Evolutionary conservation across 2,329 filamentous ascomycete genomes (phyloP).

Genomic region (Penicillium sumatraense): DNA sequence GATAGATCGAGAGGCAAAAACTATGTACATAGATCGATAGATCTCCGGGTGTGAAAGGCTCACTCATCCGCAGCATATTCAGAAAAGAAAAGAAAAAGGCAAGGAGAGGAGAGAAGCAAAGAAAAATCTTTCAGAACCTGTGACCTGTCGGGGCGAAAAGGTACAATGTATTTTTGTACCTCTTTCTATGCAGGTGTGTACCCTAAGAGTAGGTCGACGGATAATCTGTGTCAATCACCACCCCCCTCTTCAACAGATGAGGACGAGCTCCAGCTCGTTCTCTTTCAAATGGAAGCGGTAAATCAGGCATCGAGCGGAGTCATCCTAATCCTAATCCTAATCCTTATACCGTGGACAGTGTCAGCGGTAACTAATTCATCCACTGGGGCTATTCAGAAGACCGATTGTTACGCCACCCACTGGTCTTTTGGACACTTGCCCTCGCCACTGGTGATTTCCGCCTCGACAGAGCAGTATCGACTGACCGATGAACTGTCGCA

Average conservation of each 20-base stretch:
- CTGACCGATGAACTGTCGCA: constrained; percentile 33
- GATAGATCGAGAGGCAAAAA: not conserved
- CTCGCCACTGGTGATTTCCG: constrained; percentile 20
- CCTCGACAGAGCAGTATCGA: constrained; percentile 12
- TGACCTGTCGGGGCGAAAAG: constrained; percentile 17
- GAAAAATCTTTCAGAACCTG: constrained; percentile 13
- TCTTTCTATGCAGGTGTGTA: constrained; percentile 11
- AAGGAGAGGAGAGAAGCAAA: not conserved
- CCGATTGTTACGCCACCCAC: constrained; percentile 11
- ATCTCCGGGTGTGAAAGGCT: not conserved
- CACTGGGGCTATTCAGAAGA: too few species aligned
- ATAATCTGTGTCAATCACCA: not conserved
- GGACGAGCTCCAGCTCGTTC: too few species aligned
- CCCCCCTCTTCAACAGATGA: not conserved
- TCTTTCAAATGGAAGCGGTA: too few species aligned
- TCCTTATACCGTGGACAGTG: too few species aligned
- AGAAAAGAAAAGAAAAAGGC: too few species aligned
- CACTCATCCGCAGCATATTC: too few species aligned
- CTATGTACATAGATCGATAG: too few species aligned
- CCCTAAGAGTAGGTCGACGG: constrained; percentile 2
- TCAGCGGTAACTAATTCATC: too few species aligned
- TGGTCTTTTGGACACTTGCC: constrained; percentile 18
- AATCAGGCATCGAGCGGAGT: not conserved
- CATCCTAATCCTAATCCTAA: too few species aligned
- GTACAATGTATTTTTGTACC: constrained; percentile 8